Conservation (phyloP, 495 filamentous ascomycete species). For the Neurospora terricola region DNA sequence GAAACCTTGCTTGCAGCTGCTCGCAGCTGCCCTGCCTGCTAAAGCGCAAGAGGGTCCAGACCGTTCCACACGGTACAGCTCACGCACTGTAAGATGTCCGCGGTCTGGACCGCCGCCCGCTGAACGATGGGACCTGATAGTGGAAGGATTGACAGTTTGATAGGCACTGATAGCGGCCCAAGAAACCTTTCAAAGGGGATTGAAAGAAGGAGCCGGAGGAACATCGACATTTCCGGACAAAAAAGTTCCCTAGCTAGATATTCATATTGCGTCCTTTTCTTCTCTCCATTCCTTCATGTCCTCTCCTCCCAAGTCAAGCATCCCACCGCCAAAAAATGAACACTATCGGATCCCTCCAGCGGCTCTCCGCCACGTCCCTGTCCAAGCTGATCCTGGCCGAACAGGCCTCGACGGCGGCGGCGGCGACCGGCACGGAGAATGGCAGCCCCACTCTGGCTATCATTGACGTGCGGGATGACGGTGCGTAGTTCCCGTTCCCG, state of each 20-base stretch:
- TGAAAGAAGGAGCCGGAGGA: background rate
- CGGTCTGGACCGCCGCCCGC: background rate
- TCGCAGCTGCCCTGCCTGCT: background rate
- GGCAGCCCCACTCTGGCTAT: slow-evolving; percentile 46
- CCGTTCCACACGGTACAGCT: background rate
- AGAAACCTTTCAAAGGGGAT: background rate
- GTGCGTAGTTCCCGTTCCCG: slow-evolving; percentile 27
- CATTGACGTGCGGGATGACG: slow-evolving; percentile 82
- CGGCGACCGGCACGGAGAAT: background rate
- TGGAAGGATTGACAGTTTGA: background rate
- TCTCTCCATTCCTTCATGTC: background rate
- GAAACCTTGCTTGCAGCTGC: background rate
- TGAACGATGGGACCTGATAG: background rate
- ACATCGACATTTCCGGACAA: background rate
- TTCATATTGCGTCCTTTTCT: background rate
- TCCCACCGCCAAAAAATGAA: slow-evolving; percentile 12
- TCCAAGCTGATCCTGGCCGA: slow-evolving; percentile 40
- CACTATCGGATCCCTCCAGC: slow-evolving; percentile 51
- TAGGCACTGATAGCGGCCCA: background rate
- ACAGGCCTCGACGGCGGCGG: slow-evolving; percentile 3
- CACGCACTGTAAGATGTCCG: background rate
- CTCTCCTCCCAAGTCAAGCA: background rate
- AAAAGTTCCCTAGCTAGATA: background rate
- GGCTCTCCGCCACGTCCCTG: slow-evolving; percentile 53
- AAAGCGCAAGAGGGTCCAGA: background rate